Evolutionary conservation across 306 rosid genomes (phyloP).

Genomic region (Prunus fruticosa): DNA sequence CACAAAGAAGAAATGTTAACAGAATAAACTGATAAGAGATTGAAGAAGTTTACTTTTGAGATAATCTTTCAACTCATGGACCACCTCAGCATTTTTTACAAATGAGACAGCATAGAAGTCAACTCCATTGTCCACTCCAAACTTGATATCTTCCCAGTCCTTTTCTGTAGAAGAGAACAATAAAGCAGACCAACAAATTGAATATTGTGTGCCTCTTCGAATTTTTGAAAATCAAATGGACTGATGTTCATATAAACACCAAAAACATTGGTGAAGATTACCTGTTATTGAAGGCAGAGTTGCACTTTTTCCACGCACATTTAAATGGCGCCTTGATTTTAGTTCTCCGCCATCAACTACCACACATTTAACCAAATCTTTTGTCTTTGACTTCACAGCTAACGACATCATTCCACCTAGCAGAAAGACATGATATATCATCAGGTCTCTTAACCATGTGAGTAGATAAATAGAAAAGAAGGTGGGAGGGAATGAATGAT

Average conservation of each 20-base stretch:
- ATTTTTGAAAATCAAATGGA: background rate
- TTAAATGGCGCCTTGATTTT: conserved; percentile 92
- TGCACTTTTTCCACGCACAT: conserved; percentile 98
- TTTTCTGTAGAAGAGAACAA: conserved; percentile 51
- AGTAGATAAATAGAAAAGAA: background rate
- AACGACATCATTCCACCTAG: conserved; percentile 98
- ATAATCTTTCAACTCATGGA: conserved; percentile 77
- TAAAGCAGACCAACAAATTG: background rate
- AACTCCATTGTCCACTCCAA: conserved; percentile 93
- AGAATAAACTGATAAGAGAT: conserved; percentile 24
- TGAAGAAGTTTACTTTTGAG: conserved; percentile 53
- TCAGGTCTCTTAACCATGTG: conserved; percentile 9
- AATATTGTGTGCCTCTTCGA: background rate
- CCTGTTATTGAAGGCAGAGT: conserved; percentile 96
- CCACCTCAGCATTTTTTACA: conserved; percentile 89
- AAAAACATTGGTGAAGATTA: conserved; percentile 19
- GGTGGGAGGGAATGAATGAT: background rate
- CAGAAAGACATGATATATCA: conserved; percentile 20
- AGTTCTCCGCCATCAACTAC: conserved; percentile 94
- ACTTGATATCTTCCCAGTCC: conserved; percentile 98
- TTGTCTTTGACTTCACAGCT: conserved; percentile 74
- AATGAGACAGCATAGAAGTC: conserved; percentile 97
- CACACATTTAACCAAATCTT: conserved; percentile 69
- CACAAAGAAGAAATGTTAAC: conserved; percentile 11
- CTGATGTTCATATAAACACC: background rate